A percentile compares a stretch with the other conserved stretches of the same genome.
Conservation (phyloP, 2,329 filamentous ascomycete genomes). For the Elsinoe perseae region DNA sequence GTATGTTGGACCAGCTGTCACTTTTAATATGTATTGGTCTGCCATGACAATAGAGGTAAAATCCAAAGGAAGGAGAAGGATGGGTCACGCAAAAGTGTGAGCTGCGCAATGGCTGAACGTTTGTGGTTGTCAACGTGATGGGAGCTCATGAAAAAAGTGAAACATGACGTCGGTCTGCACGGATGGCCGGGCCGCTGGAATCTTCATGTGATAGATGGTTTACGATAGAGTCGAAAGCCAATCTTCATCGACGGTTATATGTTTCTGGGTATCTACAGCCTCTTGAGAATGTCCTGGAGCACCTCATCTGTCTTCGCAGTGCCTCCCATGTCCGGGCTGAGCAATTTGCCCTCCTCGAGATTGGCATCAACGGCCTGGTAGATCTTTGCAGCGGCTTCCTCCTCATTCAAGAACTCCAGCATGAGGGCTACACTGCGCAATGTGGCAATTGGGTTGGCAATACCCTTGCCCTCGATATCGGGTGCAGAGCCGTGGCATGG, state of each 20-base stretch:
- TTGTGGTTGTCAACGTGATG: conserved; percentile 4
- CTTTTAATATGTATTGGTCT: conserved; percentile 68
- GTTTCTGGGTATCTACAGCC: conserved; percentile 50
- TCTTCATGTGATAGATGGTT: neutral
- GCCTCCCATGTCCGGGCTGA: conserved; percentile 87
- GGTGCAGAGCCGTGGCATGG: conserved; percentile 95
- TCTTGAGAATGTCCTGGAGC: conserved; percentile 74
- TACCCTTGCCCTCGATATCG: conserved; percentile 85
- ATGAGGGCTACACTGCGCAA: conserved; percentile 85
- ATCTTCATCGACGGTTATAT: neutral
- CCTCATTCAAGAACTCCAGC: conserved; percentile 90
- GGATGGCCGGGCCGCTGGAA: neutral
- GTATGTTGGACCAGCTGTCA: conserved; percentile 75
- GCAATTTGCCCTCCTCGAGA: conserved; percentile 69
- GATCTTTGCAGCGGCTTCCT: conserved; percentile 77
- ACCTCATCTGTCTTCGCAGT: conserved; percentile 80
- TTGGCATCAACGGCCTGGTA: conserved; percentile 89
- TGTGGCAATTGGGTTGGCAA: conserved; percentile 95
- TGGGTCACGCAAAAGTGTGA: neutral
- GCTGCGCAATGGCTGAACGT: neutral
- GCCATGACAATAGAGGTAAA: conserved; percentile 37
- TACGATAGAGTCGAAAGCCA: neutral
- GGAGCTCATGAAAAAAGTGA: conserved; percentile 7
- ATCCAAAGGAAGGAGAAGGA: neutral
- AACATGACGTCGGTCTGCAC: conserved; percentile 9